Evolutionary conservation across 192 early-diverging fungal species (phyloP), one percentile per base, ranked within the genome.

Genomic region (Ramicandelaber brevisporus): DNA sequence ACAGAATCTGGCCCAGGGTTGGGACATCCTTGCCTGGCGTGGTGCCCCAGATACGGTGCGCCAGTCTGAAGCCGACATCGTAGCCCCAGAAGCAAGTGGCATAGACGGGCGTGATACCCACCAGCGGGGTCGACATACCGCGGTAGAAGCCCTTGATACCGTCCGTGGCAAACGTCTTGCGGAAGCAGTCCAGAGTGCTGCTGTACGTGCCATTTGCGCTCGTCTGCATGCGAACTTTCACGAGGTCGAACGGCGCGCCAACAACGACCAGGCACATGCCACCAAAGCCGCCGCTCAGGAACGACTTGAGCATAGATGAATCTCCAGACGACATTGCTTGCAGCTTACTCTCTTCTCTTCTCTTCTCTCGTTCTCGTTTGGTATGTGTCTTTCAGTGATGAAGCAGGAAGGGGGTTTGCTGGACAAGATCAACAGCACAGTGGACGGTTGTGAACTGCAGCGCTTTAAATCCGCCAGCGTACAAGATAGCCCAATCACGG

Each of bases 141-240:
- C 76, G 75, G 68, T 98, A 98, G 29, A 98, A 61, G 37, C 84
- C 88, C 21, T 67, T 55, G 25, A 92, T 29, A 25, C 92, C 92
- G 48, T 83, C 88, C 41, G 73, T 78, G 20, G 73, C 79, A 20
- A 97, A 41, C 10, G 81, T 88, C 59, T 90, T 67, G 53, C 65
- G 63, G 57, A 86, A 77, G 46, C 80, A 85, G 47, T 97, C 84
- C n/a, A 66, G 44, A 14, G 79, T 73, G 38, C 78, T 77, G 31
- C 64, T 79, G 65, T 89, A 88, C n/a, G n/a, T n/a, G n/a, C n/a
- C n/a, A 36, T 64, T 59, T 19, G 71, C 67, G 29, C 72, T 68
- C 11, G 90, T 97, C 47, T 97, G 90, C 50, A 97, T 63, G 25
- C 86, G 73, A 15, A 97, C 90, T 61, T 95, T 90, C 35, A 81